Conservation (phyloP, 225 moss, liverwort and hornwort genomes). For the Thuidium tamariscinum region DNA sequence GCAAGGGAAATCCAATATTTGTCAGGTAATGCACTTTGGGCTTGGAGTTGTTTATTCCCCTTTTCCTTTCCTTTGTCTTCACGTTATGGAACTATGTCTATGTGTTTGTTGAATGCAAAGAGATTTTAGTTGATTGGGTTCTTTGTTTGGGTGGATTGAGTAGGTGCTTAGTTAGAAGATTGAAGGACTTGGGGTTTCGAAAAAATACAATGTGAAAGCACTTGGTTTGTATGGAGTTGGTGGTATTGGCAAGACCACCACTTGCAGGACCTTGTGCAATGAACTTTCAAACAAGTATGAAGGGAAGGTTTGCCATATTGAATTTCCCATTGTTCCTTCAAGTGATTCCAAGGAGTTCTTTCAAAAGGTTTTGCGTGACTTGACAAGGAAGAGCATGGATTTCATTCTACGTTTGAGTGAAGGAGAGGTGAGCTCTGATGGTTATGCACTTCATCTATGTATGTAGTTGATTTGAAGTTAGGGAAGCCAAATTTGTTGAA, state of each 20-base stretch:
- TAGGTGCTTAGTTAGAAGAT: not conserved
- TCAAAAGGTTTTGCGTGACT: not conserved
- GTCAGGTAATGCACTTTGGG: not conserved
- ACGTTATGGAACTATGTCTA: not conserved
- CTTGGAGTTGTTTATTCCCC: accelerated
- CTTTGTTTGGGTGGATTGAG: accelerated
- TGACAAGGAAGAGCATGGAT: not conserved
- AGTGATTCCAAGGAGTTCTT: not conserved
- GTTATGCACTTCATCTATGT: accelerated
- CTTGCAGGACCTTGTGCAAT: not conserved
- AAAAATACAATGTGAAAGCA: not conserved
- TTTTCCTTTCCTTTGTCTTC: accelerated
- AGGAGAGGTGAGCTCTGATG: not conserved
- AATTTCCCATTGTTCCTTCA: not conserved
- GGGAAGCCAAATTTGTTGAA: not conserved
- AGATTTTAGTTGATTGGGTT: too few species aligned
- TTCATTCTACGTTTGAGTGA: not conserved
- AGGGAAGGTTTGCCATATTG: not conserved
- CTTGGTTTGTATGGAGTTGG: not conserved
- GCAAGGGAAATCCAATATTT: not conserved
- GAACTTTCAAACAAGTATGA: not conserved
- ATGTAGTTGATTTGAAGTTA: not conserved
- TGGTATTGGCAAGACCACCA: not conserved
- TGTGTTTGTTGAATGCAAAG: too few species aligned
- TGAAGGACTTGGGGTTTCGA: not conserved